Conservation (phyloP, 257 asterid genomes). For the Fraxinus anomala region DNA sequence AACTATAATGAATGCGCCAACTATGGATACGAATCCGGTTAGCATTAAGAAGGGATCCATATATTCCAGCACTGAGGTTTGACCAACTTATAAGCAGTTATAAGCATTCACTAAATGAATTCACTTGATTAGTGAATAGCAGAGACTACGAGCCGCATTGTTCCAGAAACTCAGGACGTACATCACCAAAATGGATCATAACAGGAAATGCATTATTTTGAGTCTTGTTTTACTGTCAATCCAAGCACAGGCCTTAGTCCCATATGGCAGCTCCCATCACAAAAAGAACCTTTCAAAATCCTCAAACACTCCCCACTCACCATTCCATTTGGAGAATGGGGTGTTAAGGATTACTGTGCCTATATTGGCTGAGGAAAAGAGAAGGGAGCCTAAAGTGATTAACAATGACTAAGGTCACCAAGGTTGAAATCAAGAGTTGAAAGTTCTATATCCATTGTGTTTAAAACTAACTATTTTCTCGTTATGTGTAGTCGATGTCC, state of each 20-base stretch:
- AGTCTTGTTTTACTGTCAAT: conserved; percentile 12
- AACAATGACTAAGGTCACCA: conserved; percentile 28
- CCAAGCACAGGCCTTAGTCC: conserved; percentile 36
- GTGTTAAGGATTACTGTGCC: conserved; percentile 68
- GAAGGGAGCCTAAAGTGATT: conserved; percentile 57
- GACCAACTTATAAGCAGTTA: too few relatives aligned
- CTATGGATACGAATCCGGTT: conserved; percentile 39
- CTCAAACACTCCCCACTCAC: conserved; percentile 44
- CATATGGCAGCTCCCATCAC: conserved; percentile 35
- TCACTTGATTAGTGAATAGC: too few relatives aligned
- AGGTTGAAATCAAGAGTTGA: not conserved
- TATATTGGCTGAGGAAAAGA: conserved; percentile 51
- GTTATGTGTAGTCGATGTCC: too few relatives aligned
- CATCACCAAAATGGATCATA: not conserved
- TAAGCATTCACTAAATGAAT: too few relatives aligned
- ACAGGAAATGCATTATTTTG: not conserved
- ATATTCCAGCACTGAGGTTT: conserved; percentile 47
- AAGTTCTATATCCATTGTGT: too few relatives aligned
- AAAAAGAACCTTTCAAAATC: conserved; percentile 46
- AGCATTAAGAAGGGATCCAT: conserved; percentile 65
- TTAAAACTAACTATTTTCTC: too few relatives aligned
- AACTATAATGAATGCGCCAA: too few relatives aligned
- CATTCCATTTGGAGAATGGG: conserved; percentile 44
- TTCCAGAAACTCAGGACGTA: too few relatives aligned
- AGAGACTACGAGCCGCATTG: too few relatives aligned